Evolutionary conservation across 2,329 filamentous ascomycete species (phyloP), one percentile per base, ranked within the genome.

Genomic region (Zasmidium cellare): DNA sequence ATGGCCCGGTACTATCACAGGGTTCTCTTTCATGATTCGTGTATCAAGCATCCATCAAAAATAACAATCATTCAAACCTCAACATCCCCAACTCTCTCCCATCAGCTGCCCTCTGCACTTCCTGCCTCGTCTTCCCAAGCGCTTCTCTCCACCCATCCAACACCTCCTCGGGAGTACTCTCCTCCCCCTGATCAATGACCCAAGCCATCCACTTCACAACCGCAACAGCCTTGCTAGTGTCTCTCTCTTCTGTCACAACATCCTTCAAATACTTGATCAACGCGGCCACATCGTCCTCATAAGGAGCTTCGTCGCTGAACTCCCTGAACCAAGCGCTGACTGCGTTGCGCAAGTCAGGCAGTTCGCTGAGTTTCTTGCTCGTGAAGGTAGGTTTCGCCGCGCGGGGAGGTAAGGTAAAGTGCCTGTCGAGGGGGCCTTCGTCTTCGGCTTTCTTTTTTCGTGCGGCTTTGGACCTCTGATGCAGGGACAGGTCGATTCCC

Each of bases 251-350:
- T 5, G 65, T 25, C 0, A 96, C 82, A 0, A 97, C 90, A 23
- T 82, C 82, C 3, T 72, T 78, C 25, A 97, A 73, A 72, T 96
- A 97, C 67, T 79, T 83, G 54, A 82, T 84, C 59, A 97, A 79
- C 38, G 92, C 86, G 44, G 81, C 82, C 0, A 93, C 87, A 73
- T 99, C 94, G 57, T 89, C 86, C 0, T 76, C 75, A 73, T 94
- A 92, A 1, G 94, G 94, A 0, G 90, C 91, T 2, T 92, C 88
- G 3, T 80, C 79, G 35, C 74, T 77, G 60, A 93, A 96, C 59
- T 88, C 86, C 2, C 77, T 71, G 63, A 91, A 83, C 94, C 94
- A 99, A 3, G 84, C 84, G 55, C 80, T 83, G 14, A 97, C 77
- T 69, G 91, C 91, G 38, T 85, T 80, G 46, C 92, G 84, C 54